These are phyloP conservation scores for Myriosclerotinia curreyana DNA, from an alignment of 2,329 filamentous ascomycete species.

Conservation along the genomic window DNA sequence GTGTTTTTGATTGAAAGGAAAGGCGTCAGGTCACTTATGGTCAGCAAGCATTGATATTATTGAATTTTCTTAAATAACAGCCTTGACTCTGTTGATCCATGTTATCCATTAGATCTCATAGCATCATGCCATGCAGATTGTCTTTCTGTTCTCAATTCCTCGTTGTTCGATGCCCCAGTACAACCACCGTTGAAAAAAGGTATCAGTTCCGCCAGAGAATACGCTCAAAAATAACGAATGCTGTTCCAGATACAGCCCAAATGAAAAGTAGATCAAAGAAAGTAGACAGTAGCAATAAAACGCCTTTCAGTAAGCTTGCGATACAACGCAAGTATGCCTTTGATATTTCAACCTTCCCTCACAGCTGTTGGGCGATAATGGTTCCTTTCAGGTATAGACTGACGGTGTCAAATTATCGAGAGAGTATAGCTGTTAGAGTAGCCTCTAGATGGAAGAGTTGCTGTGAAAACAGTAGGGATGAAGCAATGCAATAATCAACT, in stretches of 20 bases:
- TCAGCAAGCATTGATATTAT: conserved; percentile 9
- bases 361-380: neutral
- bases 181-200: neutral
- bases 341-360: neutral
- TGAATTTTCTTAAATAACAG: neutral
- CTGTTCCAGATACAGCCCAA: neutral
- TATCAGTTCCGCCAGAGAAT: neutral
- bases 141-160: neutral
- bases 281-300: neutral
- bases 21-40: conserved; percentile 6
- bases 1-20: neutral
- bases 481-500: neutral
- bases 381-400: neutral
- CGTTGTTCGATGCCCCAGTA: neutral
- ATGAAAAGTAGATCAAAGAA: neutral
- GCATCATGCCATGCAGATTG: neutral
- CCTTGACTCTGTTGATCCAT: neutral
- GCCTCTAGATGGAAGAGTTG: neutral
- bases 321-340: neutral
- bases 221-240: neutral
- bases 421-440: neutral
- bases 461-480: neutral
- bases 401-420: neutral
- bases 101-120: neutral
- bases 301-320: neutral